Evolutionary conservation across 23 red algal genomes (phyloP), one percentile per base, ranked within the genome.

Genomic region (Rhodosorus marinus): DNA sequence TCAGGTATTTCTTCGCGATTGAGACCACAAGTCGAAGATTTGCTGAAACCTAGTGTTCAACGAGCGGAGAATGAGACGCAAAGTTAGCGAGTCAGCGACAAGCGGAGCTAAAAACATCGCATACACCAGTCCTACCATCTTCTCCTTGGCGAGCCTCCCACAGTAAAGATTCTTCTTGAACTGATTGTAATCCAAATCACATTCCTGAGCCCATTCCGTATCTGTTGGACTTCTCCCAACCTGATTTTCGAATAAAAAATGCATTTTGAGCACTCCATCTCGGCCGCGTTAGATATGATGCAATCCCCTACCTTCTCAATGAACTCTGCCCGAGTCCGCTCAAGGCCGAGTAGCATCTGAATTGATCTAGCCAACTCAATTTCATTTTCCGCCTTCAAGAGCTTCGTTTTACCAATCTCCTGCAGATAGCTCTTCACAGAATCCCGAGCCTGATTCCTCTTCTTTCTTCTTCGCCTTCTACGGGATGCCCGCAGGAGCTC

Each of bases 21-120:
- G 72, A 79, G 31, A 95, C 80, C 2, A 95, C 88, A 8, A 95
- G 71, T 24, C 88, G 59, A 33, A 95, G 40, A 55, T 95, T 95
- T 27, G 88, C 67, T 0, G 88, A n/a, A n/a, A n/a, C n/a, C n/a
- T n/a, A n/a, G n/a, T n/a, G n/a, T n/a, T n/a, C n/a, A n/a, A n/a
- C n/a, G n/a, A n/a, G n/a, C n/a, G n/a, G n/a, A n/a, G n/a, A n/a
- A n/a, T n/a, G n/a, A n/a, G n/a, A n/a, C n/a, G n/a, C n/a, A n/a
- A n/a, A n/a, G n/a, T n/a, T n/a, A n/a, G n/a, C n/a, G n/a, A n/a
- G n/a, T n/a, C n/a, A n/a, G n/a, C n/a, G n/a, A n/a, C n/a, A n/a
- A n/a, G n/a, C n/a, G n/a, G n/a, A n/a, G n/a, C n/a, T n/a, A n/a
- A n/a, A n/a, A n/a, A n/a, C n/a, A n/a, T n/a, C n/a, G n/a, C n/a